phyloP scores from a whole-genome alignment of 2,329 filamentous ascomycete genomes.

The Tricladium varicosporioides region DNA sequence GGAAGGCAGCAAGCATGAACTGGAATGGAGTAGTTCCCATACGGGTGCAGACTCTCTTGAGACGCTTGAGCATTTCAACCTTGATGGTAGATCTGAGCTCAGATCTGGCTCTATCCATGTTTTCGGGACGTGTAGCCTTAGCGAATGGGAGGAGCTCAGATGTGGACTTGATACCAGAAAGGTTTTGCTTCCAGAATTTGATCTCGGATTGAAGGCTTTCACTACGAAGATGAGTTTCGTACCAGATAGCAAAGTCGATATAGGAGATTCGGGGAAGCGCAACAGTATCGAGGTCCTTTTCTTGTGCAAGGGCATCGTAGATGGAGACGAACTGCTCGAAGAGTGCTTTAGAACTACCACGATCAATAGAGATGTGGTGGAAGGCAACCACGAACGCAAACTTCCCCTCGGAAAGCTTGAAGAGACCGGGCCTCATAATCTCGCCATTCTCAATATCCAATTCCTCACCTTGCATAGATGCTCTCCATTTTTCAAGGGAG shows the following conservation, averaged over 20 bases:
- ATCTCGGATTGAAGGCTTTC: conserved; percentile 1
- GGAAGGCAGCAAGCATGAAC: conserved; percentile 1
- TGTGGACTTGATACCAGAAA: conserved; percentile 2
- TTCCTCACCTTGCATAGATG: conserved; percentile 3
- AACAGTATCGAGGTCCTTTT: background rate
- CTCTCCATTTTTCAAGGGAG: background rate
- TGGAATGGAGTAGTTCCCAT: conserved; percentile 2
- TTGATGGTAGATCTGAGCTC: background rate
- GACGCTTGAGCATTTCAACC: background rate
- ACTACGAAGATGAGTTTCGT: conserved; percentile 1
- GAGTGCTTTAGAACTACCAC: conserved; percentile 1
- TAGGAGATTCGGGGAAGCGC: conserved; percentile 1
- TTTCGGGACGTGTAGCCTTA: background rate
- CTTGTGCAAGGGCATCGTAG: background rate
- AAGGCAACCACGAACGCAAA: conserved; percentile 1
- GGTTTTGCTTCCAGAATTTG: conserved; percentile 4
- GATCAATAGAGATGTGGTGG: conserved; percentile 5
- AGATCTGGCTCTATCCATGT: background rate
- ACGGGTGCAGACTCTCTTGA: conserved; percentile 2
- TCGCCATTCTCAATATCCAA: conserved; percentile 3
- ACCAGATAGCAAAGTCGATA: conserved; percentile 1
- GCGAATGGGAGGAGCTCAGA: conserved; percentile 2
- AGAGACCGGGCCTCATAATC: background rate
- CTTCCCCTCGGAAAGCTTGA: background rate
- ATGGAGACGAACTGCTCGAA: conserved; percentile 4